phyloP scores from a whole-genome alignment of 257 asterid genomes.

The Nicotiana tabacum region DNA sequence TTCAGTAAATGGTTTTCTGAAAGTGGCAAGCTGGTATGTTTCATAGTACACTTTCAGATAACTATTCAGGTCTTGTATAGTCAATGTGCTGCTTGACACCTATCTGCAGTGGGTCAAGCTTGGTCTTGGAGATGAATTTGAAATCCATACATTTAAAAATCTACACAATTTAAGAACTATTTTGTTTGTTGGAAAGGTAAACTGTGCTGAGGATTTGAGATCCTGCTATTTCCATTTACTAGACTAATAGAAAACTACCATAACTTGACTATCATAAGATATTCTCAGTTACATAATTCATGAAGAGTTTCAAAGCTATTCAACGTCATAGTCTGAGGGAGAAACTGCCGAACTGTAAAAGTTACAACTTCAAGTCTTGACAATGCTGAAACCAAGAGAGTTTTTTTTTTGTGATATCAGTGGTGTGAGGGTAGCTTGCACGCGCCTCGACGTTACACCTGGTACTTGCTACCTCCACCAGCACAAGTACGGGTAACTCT shows the following conservation, averaged over 20 bases:
- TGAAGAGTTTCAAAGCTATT: neutral
- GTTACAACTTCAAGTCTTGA: neutral
- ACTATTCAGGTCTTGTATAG: neutral
- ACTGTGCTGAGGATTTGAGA: neutral
- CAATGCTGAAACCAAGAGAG: neutral
- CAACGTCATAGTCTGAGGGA: neutral
- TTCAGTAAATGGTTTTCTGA: slow-evolving; percentile 99
- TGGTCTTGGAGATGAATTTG: neutral
- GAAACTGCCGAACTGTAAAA: neutral
- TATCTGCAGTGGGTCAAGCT: neutral
- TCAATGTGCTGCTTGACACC: neutral
- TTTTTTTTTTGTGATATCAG: too few relatives aligned
- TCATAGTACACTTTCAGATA: slow-evolving; percentile 9
- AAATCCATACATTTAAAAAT: neutral
- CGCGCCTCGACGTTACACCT: too few relatives aligned
- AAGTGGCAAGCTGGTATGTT: slow-evolving; percentile 94
- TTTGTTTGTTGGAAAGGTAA: neutral
- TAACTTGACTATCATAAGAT: neutral
- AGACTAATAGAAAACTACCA: neutral
- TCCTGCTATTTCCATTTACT: neutral
- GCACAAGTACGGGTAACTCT: too few relatives aligned
- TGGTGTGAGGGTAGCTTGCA: too few relatives aligned
- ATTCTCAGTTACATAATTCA: neutral
- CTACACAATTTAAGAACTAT: neutral
- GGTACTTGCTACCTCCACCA: too few relatives aligned